Evolutionary conservation across 2,329 filamentous ascomycete species (phyloP), one percentile per base, ranked within the genome.

Genomic region (Trichoderma koningiopsis): DNA sequence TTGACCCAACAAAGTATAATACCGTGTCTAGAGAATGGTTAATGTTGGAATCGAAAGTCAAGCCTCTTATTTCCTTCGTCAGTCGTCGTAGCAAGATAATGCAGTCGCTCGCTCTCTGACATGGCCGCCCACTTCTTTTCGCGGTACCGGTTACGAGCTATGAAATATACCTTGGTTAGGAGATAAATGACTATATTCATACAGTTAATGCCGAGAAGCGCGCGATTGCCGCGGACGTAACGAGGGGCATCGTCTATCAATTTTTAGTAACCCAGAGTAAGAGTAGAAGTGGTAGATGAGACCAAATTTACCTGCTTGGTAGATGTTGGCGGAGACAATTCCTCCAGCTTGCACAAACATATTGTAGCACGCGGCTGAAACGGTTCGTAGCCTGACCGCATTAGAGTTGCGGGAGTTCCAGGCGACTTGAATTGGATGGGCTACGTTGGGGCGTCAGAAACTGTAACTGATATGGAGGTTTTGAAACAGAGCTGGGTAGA

Each of bases 321-420:
- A 79, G 57, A 79, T 79, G 29, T 84, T 84, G 4, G 80, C 80
- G 0, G 79, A 75, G 35, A 82, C 79, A 60, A 85, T 83, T 58
- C 76, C 80, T 29, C 79, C 78, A 0, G 81, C 78, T 69, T 85
- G 83, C 0, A 84, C 82, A 22, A 79, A 79, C 82, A 85, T 85
- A 74, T 90, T 91, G 79, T 90, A 91, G 10, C 89, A 71, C 0
- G 87, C 88, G 0, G 85, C 84, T 0, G 86, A 85, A 13, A 91
- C 86, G 0, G 89, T 87, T 3, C 89, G 80, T 0, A 88, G 90
- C 2, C 88, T 83, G 1, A 91, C 88, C 2, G 85, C 84, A 33
- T 88, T 87, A 0, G 87, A 85, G 74, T 91, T 91, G 63, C 87
- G 83, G 3, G 86, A 88, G 1, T 85, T 88, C 77, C 88, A 86